Conservation (phyloP, 2,329 filamentous ascomycete genomes). For the Ophiocordyceps camponoti-leonardi region DNA sequence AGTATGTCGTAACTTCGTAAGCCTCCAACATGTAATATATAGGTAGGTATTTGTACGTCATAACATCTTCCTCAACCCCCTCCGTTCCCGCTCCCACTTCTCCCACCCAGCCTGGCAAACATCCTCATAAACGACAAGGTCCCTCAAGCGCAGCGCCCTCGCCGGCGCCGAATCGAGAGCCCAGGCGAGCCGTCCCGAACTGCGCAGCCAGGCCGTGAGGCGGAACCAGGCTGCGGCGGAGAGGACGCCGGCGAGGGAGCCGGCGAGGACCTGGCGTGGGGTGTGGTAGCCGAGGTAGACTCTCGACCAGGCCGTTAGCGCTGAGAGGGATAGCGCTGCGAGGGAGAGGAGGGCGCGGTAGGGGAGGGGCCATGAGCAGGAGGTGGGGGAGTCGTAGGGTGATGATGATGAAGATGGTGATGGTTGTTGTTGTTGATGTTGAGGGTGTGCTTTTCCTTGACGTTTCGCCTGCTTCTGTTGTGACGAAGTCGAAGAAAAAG, state of each 20-base stretch:
- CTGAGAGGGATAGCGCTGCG: conserved; percentile 43
- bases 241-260: conserved; percentile 49
- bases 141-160: conserved; percentile 55
- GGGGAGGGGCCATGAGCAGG: conserved; percentile 32
- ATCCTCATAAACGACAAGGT: conserved; percentile 78
- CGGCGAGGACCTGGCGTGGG: conserved; percentile 68
- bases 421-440: too few relatives aligned
- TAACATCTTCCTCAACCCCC: not conserved
- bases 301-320: conserved; percentile 59
- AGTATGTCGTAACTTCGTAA: too few relatives aligned
- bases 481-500: too few relatives aligned
- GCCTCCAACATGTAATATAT: too few relatives aligned
- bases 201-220: conserved; percentile 48
- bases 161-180: conserved; percentile 47
- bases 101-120: conserved; percentile 86
- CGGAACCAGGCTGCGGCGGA: conserved; percentile 69
- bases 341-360: conserved; percentile 40
- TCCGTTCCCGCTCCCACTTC: conserved; percentile 49
- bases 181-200: conserved; percentile 55
- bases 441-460: too few relatives aligned
- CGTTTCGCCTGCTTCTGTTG: too few relatives aligned
- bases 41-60: too few relatives aligned
- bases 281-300: conserved; percentile 93
- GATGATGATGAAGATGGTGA: too few relatives aligned
- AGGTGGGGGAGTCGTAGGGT: too few relatives aligned